Base-by-base conservation (phyloP, 306 rosid species). In the Aeschynomene evenia region DNA sequence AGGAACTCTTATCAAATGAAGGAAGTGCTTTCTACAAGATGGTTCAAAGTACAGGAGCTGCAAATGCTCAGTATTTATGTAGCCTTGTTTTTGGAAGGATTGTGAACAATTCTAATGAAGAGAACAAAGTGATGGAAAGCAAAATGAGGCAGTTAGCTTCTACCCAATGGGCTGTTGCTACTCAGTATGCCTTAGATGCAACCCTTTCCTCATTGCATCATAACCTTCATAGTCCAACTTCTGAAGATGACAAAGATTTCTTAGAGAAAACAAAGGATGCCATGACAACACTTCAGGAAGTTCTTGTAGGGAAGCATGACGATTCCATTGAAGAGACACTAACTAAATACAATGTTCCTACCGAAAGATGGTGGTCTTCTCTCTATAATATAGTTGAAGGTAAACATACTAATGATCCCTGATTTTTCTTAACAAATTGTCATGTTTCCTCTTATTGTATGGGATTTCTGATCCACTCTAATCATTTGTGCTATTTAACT, bases 11-110 rank as follows among this genome's bases (percentile, higher is more conserved):
- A 34, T 67, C 31, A 40, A 74, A 85, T 36, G 86, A 89, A 80
- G 85, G 73, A 49, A 82, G 88, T 21, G 91, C 88, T 34, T 92
- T 92, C 80, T 79, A 84, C 59, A 83, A 78, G 81, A 92, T 92
- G 95, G 87, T 92, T 66, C 85, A 83, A 33, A 92, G 98, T 21
- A 92, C 98, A 20, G 98, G 98, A 53, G 72, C 83, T 49, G 89
- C 85, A 55, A 92, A 92, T 83, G 98, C 96, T 40, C 62, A 88
- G 64, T 89, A 86, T 78, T 77, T 92, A 43, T 46, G 87, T 13
- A 68, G 82, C 78, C 72, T 88, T 29, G 95, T 66, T 36, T 77
- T 88, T 3, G 85, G 49, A 58, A 79, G 48, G 16, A 80, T 71
- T 64, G 65, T 29, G 58, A 70, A 51, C 10, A 53, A 71, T 70